Evolutionary conservation across 768 basidiomycete genomes (phyloP).

Genomic region (Tricholoma saponaceum): DNA sequence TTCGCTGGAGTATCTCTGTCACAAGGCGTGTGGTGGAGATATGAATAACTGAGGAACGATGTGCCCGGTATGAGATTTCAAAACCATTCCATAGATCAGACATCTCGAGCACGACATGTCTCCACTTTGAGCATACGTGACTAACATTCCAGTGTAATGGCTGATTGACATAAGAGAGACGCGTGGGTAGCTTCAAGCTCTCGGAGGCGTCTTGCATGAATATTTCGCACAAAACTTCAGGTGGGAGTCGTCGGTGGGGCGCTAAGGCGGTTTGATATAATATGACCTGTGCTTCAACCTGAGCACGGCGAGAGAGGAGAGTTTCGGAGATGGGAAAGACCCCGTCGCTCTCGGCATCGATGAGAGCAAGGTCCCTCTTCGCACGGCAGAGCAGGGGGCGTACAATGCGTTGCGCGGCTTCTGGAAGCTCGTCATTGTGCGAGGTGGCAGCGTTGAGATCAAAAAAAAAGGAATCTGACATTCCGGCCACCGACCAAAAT

Average conservation of each 20-base stretch:
- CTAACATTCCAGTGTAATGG: neutral
- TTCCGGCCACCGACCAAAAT: neutral
- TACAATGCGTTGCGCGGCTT: neutral
- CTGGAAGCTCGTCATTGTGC: neutral
- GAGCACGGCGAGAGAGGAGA: neutral
- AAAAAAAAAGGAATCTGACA: neutral
- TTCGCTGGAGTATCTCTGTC: neutral
- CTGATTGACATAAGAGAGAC: neutral
- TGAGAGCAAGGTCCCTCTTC: neutral
- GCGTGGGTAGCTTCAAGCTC: neutral
- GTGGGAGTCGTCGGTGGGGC: neutral
- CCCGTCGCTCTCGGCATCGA: neutral
- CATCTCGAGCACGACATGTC: neutral
- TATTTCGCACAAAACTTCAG: neutral
- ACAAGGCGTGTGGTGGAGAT: neutral
- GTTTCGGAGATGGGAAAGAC: neutral
- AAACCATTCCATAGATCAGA: neutral
- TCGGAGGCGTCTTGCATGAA: neutral
- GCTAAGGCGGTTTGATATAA: neutral
- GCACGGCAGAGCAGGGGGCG: neutral
- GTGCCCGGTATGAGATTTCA: neutral
- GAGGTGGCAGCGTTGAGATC: neutral
- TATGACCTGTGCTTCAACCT: neutral
- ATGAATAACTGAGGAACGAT: neutral
- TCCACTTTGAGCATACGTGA: neutral